phyloP scores from a whole-genome alignment of 2,329 filamentous ascomycete genomes.

The Trichoderma cornu-damae region DNA sequence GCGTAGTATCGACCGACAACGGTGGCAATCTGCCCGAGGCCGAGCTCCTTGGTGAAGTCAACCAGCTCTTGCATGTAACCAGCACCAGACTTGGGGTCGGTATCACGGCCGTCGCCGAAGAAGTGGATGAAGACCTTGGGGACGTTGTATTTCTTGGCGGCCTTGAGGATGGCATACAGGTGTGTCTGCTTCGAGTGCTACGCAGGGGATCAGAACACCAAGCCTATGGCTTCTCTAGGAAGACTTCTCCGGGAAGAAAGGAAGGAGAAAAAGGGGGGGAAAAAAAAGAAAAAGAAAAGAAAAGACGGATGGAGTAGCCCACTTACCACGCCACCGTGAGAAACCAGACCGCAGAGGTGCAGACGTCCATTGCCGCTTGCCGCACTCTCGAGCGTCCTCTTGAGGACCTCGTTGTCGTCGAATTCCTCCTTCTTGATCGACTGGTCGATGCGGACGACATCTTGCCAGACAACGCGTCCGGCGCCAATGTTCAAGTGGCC shows the following conservation, averaged over 20 bases:
- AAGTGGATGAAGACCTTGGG: constrained; percentile 97
- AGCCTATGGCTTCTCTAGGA: background rate
- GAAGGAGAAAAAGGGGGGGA: no score
- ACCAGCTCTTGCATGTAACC: constrained; percentile 85
- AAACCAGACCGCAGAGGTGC: constrained; percentile 87
- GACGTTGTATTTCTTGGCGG: constrained; percentile 82
- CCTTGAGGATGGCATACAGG: constrained; percentile 77
- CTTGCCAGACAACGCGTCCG: constrained; percentile 96
- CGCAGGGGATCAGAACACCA: constrained; percentile 17
- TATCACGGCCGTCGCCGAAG: constrained; percentile 96
- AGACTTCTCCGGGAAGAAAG: no score
- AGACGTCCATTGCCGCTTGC: constrained; percentile 87
- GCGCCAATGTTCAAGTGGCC: constrained; percentile 98
- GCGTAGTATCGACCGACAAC: constrained; percentile 95
- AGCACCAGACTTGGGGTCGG: constrained; percentile 88
- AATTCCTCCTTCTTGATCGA: constrained; percentile 82
- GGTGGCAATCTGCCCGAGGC: constrained; percentile 81
- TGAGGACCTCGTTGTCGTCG: constrained; percentile 69
- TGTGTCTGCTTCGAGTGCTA: constrained; percentile 93
- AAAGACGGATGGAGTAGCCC: background rate
- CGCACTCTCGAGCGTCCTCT: constrained; percentile 68
- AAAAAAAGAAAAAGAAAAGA: no score
- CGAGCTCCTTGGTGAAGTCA: constrained; percentile 75
- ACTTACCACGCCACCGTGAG: constrained; percentile 82
- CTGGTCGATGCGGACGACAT: constrained; percentile 92